These are phyloP conservation scores for Aleurites moluccanus DNA, from an alignment of 441 rosid genomes.

Conservation along the genomic window DNA sequence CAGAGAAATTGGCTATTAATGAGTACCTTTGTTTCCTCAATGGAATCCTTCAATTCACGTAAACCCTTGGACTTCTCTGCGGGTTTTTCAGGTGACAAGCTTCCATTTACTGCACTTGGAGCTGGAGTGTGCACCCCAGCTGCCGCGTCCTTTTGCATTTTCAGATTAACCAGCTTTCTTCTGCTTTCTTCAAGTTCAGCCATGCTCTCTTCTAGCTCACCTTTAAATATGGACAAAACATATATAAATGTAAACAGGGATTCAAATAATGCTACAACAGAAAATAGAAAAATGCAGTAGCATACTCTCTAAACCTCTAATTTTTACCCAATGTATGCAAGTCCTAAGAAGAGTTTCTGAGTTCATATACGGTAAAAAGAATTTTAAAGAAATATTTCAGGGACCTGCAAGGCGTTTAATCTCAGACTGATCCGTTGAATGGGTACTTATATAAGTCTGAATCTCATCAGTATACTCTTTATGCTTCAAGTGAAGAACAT, in stretches of 20 bases:
- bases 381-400: slow-evolving; percentile 15
- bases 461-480: slow-evolving; percentile 52
- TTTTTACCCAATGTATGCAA: slow-evolving; percentile 9
- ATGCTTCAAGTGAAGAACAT: slow-evolving; percentile 66
- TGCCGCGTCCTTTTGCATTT: slow-evolving; percentile 85
- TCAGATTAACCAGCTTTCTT: slow-evolving; percentile 76
- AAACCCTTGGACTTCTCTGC: slow-evolving; percentile 62
- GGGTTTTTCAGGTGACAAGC: slow-evolving; percentile 73
- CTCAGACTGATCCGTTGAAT: slow-evolving; percentile 68
- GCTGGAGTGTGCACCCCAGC: slow-evolving; percentile 51
- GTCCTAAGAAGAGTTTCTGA: slow-evolving; percentile 3
- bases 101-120: slow-evolving; percentile 66
- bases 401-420: slow-evolving; percentile 76
- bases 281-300: slow-evolving; percentile 1
- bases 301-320: background rate
- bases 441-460: slow-evolving; percentile 48
- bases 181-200: slow-evolving; percentile 91
- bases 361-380: slow-evolving; percentile 6
- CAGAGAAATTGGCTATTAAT: slow-evolving; percentile 15
- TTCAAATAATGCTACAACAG: slow-evolving; percentile 23
- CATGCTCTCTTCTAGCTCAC: slow-evolving; percentile 85
- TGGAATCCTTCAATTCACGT: slow-evolving; percentile 73
- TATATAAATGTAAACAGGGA: slow-evolving; percentile 25
- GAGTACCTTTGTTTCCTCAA: slow-evolving; percentile 78
- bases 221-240: slow-evolving; percentile 40